These are phyloP conservation scores for Cercophora scortea DNA, from an alignment of 495 filamentous ascomycete genomes.

Conservation along the genomic window DNA sequence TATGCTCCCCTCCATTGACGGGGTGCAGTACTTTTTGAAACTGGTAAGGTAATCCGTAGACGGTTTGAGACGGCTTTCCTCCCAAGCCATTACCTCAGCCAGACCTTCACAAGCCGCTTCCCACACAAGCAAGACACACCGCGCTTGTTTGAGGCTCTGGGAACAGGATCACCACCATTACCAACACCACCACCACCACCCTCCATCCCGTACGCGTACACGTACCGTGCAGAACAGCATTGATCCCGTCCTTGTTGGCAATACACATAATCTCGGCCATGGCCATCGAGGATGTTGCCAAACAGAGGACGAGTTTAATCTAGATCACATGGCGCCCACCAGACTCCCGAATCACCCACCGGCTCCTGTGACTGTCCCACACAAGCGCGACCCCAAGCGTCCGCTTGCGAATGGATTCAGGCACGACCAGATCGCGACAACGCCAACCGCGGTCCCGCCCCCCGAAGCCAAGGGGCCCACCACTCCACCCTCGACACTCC, in stretches of 20 bases:
- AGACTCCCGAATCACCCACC: neutral
- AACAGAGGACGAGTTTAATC: neutral
- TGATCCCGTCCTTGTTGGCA: neutral
- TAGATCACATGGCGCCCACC: neutral
- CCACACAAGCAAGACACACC: too few relatives aligned
- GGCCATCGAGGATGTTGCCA: conserved; percentile 1
- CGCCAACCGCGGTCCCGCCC: neutral
- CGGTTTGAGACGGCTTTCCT: too few relatives aligned
- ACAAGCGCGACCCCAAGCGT: neutral
- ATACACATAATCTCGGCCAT: neutral
- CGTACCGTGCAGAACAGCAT: too few relatives aligned
- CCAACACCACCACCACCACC: too few relatives aligned
- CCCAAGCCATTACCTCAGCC: too few relatives aligned
- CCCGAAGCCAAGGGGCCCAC: neutral
- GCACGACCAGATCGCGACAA: neutral
- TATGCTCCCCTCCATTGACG: too few relatives aligned
- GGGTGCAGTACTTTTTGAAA: too few relatives aligned
- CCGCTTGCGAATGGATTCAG: neutral
- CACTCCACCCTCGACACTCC: neutral
- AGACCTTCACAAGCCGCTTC: too few relatives aligned
- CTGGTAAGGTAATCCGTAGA: too few relatives aligned
- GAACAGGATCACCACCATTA: too few relatives aligned
- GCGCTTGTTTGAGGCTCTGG: too few relatives aligned
- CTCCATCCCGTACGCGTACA: too few relatives aligned
- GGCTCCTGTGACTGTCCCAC: neutral